Evolutionary conservation across 1,284 basidiomycete species (phyloP).

Genomic region (Ceratobasidium sp.): DNA sequence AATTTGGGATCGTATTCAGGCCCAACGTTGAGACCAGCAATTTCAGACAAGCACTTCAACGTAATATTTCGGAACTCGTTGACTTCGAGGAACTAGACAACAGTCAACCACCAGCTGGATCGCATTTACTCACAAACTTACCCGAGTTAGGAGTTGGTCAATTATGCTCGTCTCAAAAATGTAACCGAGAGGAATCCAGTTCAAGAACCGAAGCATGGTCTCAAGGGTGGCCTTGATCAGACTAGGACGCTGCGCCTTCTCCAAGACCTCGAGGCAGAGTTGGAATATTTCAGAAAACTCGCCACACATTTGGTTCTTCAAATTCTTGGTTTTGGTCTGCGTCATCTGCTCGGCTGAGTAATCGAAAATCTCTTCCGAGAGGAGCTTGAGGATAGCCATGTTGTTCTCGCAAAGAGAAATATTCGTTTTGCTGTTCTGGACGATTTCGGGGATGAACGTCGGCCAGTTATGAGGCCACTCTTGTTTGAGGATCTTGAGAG

Average conservation of each 20-base stretch:
- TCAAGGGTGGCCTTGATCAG: slow-evolving; percentile 96
- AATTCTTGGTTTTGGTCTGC: slow-evolving; percentile 94
- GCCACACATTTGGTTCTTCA: slow-evolving; percentile 98
- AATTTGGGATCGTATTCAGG: slow-evolving; percentile 99
- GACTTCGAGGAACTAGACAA: slow-evolving; percentile 87
- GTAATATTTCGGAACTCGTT: slow-evolving; percentile 98
- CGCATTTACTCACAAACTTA: slow-evolving; percentile 55
- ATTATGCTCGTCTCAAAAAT: slow-evolving; percentile 99
- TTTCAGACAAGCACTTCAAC: slow-evolving; percentile 97
- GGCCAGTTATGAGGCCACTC: slow-evolving; percentile 99
- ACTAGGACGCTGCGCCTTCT: slow-evolving; percentile 97
- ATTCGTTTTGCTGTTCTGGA: slow-evolving; percentile 96
- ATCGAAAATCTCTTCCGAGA: slow-evolving; percentile 99
- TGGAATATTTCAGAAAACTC: slow-evolving; percentile 98
- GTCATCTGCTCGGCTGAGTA: slow-evolving; percentile 99
- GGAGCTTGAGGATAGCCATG: slow-evolving; percentile 97
- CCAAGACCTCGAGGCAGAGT: slow-evolving; percentile 93
- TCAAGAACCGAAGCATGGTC: slow-evolving; percentile 94
- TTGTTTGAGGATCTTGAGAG: slow-evolving; percentile 90
- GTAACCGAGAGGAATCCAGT: slow-evolving; percentile 99
- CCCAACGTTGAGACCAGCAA: slow-evolving; percentile 92
- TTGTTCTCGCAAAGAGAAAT: slow-evolving; percentile 99
- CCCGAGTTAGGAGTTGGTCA: slow-evolving; percentile 88
- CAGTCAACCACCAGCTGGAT: background rate
- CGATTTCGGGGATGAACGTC: slow-evolving; percentile 96